Conservation (phyloP, 495 filamentous ascomycete genomes). For the Penicillium parvum region DNA sequence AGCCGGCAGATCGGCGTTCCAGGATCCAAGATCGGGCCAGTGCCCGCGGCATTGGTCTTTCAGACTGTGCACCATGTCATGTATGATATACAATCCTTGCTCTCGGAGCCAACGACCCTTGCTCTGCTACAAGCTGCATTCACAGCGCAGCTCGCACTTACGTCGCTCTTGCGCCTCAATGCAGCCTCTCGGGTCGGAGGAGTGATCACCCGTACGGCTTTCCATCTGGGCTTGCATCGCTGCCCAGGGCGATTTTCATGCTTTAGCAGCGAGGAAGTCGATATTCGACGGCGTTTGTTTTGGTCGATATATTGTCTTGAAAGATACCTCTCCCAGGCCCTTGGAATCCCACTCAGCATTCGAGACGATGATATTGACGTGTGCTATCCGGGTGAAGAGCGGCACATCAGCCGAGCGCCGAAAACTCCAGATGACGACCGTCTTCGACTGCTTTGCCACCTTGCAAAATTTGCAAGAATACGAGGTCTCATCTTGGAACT, state of each 20-base stretch:
- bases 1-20: slow-evolving; percentile 20
- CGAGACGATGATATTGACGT: slow-evolving; percentile 51
- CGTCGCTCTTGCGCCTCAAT: slow-evolving; percentile 44
- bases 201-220: slow-evolving; percentile 42
- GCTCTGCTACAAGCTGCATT: slow-evolving; percentile 41
- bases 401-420: slow-evolving; percentile 12
- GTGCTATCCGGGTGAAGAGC: slow-evolving; percentile 42
- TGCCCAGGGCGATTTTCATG: slow-evolving; percentile 42
- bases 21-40: slow-evolving; percentile 9
- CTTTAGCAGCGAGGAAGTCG: slow-evolving; percentile 32
- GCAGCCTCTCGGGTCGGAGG: slow-evolving; percentile 46
- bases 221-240: slow-evolving; percentile 46
- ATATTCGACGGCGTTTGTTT: slow-evolving; percentile 43
- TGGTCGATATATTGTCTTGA: slow-evolving; percentile 51
- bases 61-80: slow-evolving; percentile 34
- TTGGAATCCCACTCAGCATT: slow-evolving; percentile 48
- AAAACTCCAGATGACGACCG: slow-evolving; percentile 12
- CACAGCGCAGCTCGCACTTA: slow-evolving; percentile 41
- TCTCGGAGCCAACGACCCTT: slow-evolving; percentile 36
- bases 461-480: slow-evolving; percentile 41
- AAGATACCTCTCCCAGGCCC: slow-evolving; percentile 44
- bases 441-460: slow-evolving; percentile 30
- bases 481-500: slow-evolving; percentile 41
- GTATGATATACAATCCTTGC: slow-evolving; percentile 30
- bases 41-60: slow-evolving; percentile 35